Evolutionary conservation across 1,284 basidiomycete species (phyloP), one percentile per base, ranked within the genome.

Genomic region (Naganishia sp.): DNA sequence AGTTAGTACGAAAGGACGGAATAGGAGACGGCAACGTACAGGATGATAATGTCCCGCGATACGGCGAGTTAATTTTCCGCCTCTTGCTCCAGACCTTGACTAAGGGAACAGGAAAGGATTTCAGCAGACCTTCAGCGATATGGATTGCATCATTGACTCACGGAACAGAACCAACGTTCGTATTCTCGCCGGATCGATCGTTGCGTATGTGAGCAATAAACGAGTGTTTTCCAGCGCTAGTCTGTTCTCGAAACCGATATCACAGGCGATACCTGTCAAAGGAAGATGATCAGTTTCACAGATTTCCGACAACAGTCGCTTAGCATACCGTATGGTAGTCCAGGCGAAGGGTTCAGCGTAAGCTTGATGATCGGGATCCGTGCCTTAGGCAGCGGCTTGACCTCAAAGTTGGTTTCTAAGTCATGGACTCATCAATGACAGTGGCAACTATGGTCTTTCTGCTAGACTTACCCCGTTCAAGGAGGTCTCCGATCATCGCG

Each of bases 81-180:
- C 94, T 85, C 82, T 99, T 99, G 75, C 92, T 92, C 95, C 95
- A 99, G 42, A 99, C 93, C 84, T 99, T 99, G 76, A 99, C 92
- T 94, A 72, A 39, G 7, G 36, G 21, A 46, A 10, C 28, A 28
- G 42, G 13, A 42, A 31, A 50, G 59, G 43, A 50, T 28, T 56
- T 55, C 55, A 59, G 54, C 66, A 15, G 56, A 36, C 46, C 21
- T 48, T 45, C 48, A 31, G 21, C 33, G 54, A 48, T 50, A 36
- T 60, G 46, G n/a, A 63, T 70, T 42, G 53, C 52, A 59, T 60
- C 21, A 54, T 33, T 45, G 42, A 69, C 67, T 67, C 56, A 94
- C 92, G 86, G 81, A 99, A 98, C 65, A 99, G 84, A 52, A 99
- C 95, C 78, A 99, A 84, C 0, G 93, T 94, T 70, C 94, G 86